Conservation (phyloP, 176 grass and related monocot genomes). For the Lolium multiflorum region DNA sequence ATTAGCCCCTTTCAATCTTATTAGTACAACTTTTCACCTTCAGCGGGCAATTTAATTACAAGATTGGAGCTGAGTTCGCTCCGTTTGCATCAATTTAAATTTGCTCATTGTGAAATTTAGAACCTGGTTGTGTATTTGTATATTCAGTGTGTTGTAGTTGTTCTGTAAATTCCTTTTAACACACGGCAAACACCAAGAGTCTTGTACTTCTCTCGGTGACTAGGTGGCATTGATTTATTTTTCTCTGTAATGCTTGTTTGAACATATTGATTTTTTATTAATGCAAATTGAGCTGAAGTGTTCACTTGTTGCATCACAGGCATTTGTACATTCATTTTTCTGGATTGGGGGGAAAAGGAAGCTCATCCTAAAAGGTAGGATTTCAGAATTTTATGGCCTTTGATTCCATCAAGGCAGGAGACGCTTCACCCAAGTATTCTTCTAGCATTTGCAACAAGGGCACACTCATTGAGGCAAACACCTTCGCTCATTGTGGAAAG, state of each 20-base stretch:
- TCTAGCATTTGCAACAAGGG: constrained; percentile 34
- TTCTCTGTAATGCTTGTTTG: background rate
- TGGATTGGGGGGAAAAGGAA: constrained; percentile 18
- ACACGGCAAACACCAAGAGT: background rate
- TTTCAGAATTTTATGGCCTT: constrained; percentile 84
- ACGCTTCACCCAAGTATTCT: constrained; percentile 52
- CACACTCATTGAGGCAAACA: constrained; percentile 33
- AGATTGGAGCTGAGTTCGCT: background rate
- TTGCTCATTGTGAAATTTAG: background rate
- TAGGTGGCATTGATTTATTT: background rate
- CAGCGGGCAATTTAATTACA: background rate
- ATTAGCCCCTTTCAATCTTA: background rate
- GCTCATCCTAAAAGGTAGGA: constrained; percentile 21
- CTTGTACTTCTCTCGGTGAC: background rate
- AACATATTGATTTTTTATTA: background rate
- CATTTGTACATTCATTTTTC: constrained; percentile 10
- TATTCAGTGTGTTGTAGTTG: background rate
- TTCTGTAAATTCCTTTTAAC: background rate
- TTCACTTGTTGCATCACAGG: constrained; percentile 25
- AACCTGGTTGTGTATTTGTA: background rate
- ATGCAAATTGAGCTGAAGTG: constrained; percentile 3
- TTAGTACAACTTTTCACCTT: background rate
- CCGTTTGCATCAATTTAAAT: background rate
- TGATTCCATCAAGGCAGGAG: constrained; percentile 64
- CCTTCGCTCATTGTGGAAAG: constrained; percentile 24